Conservation (phyloP, 202 grass and related monocot species). For the Brachypodium distachyon region DNA sequence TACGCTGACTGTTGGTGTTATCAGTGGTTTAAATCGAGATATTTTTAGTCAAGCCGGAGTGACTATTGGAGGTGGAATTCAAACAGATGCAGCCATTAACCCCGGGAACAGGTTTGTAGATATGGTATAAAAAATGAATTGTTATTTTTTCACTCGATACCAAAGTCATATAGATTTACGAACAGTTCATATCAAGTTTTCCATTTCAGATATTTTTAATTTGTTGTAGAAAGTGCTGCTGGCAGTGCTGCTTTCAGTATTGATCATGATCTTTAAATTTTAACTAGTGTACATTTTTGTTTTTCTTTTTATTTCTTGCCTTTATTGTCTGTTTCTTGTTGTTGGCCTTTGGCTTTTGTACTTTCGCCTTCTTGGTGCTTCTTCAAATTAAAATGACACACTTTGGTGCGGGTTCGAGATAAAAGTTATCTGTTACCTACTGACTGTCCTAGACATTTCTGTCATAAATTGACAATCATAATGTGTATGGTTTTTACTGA, state of each 20-base stretch:
- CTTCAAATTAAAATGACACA: no score
- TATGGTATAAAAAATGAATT: neutral
- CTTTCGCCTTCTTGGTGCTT: no score
- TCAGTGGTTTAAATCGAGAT: slow-evolving; percentile 94
- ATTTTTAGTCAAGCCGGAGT: slow-evolving; percentile 93
- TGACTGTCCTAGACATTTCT: neutral
- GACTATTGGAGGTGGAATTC: slow-evolving; percentile 92
- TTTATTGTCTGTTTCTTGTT: no score
- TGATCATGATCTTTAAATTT: slow-evolving; percentile 14
- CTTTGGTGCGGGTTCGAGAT: no score
- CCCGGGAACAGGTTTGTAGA: slow-evolving; percentile 85
- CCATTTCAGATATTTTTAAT: neutral
- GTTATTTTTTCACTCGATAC: neutral
- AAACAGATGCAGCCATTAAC: slow-evolving; percentile 97
- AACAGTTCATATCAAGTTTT: neutral
- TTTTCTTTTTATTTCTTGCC: no score
- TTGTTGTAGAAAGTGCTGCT: neutral
- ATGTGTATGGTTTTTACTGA: slow-evolving; percentile 4
- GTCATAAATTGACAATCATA: neutral
- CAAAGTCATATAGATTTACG: neutral
- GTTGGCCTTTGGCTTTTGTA: no score
- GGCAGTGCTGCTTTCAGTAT: neutral
- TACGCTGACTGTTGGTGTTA: slow-evolving; percentile 86
- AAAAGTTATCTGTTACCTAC: neutral
- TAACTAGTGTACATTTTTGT: no score